Evolutionary conservation across 306 rosid genomes (phyloP), one percentile per base, ranked within the genome.

Genomic region (Bauhinia variegata): DNA sequence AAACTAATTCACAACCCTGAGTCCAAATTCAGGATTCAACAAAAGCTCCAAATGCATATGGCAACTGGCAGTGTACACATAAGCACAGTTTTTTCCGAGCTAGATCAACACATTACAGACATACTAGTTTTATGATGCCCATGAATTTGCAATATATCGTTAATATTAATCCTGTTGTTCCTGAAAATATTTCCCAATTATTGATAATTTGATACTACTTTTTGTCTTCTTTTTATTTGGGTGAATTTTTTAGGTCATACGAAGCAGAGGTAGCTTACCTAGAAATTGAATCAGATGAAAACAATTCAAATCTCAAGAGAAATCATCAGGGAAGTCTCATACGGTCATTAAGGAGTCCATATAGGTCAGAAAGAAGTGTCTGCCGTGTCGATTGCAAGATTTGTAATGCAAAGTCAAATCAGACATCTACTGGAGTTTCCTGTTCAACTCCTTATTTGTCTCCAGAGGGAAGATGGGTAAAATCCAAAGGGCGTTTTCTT

Each of bases 201-300:
- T 48, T 54, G 68, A 38, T 23, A 50, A 53, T 52, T 52, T 19
- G 18, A 32, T 68, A 14, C 8, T 70, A 60, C 66, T 17, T 49
- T 74, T 28, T 59, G 39, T 23, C 33, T 39, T 33, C 9, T 41
- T 41, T 54, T 31, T 17, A 41, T n/a, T 19, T 23, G 54, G 30
- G 18, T 60, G 65, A 58, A 63, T 44, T n/a, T 61, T 75, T 76
- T 83, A 92, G 96, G 80, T 82, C 98, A 67, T 92, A 92, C 71
- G 88, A 89, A 77, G 96, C 96, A 49, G 97, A 92, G 86, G 30
- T 92, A 75, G 72, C 91, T 55, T 92, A 84, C 66, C 69, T 92
- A 34, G 93, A 92, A 68, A 86, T 65, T 68, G 86, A 86, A 82
- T 69, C 88, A 54, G 87, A 81, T 75, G 85, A 83, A 80, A 71